Evolutionary conservation across 2,329 filamentous ascomycete genomes (phyloP).

Genomic region (Trichothecium sympodiale): DNA sequence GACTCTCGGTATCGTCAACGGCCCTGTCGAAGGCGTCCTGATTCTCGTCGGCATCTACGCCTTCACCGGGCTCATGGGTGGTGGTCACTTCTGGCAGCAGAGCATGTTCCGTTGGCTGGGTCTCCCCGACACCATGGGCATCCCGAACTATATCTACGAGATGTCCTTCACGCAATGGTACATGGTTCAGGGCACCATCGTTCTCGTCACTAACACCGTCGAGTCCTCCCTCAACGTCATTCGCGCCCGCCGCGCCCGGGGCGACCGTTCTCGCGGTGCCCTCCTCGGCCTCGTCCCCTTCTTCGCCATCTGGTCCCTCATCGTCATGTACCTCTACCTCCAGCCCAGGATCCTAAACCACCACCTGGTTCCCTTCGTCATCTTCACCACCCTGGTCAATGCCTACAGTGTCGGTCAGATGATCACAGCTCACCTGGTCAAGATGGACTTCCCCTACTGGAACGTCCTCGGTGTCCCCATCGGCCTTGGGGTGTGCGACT

Average conservation of each 20-base stretch:
- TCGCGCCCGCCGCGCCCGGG: conserved; percentile 61
- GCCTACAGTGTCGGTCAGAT: conserved; percentile 93
- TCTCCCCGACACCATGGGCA: conserved; percentile 48
- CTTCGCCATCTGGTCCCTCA: conserved; percentile 63
- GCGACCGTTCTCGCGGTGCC: conserved; percentile 60
- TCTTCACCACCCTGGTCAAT: conserved; percentile 84
- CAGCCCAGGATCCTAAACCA: conserved; percentile 73
- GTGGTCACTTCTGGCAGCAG: conserved; percentile 87
- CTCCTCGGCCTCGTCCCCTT: conserved; percentile 79
- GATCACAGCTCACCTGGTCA: conserved; percentile 87
- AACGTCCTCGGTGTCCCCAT: conserved; percentile 78
- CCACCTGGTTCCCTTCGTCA: conserved; percentile 78
- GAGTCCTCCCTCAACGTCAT: conserved; percentile 77
- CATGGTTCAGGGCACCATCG: conserved; percentile 71
- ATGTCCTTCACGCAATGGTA: conserved; percentile 88
- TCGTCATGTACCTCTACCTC: conserved; percentile 69
- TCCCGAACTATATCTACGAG: conserved; percentile 64
- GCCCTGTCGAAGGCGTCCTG: conserved; percentile 88
- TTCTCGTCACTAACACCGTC: conserved; percentile 77
- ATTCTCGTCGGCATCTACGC: conserved; percentile 74
- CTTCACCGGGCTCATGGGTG: conserved; percentile 74
- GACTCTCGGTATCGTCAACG: conserved; percentile 83
- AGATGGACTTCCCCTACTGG: conserved; percentile 78
- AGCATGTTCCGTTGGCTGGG: conserved; percentile 64
- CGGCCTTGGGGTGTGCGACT: conserved; percentile 68